phyloP scores from a whole-genome alignment of 176 grass and related monocot species.

The Zoysia pacifica region DNA sequence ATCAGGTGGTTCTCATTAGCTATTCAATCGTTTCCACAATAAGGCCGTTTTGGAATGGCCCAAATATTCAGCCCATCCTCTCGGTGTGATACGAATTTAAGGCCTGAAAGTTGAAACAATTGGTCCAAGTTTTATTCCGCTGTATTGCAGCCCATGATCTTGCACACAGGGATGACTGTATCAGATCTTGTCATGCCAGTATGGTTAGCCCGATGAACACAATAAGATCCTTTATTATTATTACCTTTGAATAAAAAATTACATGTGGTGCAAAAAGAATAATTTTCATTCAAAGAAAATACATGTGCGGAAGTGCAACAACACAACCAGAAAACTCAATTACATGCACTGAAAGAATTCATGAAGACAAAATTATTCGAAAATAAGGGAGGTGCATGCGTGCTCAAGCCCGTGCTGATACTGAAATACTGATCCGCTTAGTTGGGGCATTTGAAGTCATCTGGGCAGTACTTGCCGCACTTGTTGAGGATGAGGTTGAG shows the following conservation, averaged over 20 bases:
- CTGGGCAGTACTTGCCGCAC: conserved; percentile 20
- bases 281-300: background rate
- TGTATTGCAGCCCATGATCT: too few relatives aligned
- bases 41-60: too few relatives aligned
- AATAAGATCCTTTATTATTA: too few relatives aligned
- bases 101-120: too few relatives aligned
- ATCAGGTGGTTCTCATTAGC: too few relatives aligned
- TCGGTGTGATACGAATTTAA: too few relatives aligned
- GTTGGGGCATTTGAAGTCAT: conserved; percentile 18
- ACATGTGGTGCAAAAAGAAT: background rate
- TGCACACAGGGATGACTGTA: too few relatives aligned
- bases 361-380: background rate
- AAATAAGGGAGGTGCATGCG: background rate
- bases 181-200: too few relatives aligned
- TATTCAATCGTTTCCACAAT: too few relatives aligned
- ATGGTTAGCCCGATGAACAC: too few relatives aligned
- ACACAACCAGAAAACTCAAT: background rate
- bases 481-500: conserved; percentile 21
- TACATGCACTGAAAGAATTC: background rate
- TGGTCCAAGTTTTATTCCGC: too few relatives aligned
- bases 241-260: background rate
- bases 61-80: too few relatives aligned
- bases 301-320: background rate
- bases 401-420: background rate
- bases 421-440: background rate